phyloP scores from a whole-genome alignment of 331 rosid genomes.

The Arachis monticola region DNA sequence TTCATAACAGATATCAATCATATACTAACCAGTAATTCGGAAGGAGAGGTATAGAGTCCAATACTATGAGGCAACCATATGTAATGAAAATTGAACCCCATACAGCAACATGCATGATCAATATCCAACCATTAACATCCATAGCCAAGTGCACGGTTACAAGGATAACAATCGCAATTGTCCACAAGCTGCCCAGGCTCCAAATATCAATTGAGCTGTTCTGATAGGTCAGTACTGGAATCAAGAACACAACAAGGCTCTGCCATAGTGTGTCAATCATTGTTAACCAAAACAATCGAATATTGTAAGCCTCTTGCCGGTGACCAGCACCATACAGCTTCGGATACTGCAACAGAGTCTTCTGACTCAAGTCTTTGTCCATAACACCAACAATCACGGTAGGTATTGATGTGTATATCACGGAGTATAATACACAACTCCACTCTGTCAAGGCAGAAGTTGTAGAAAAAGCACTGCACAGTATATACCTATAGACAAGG shows the following conservation, averaged over 20 bases:
- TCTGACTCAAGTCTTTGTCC: conserved; percentile 70
- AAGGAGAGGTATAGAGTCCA: conserved; percentile 84
- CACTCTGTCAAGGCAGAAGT: conserved; percentile 83
- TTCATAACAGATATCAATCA: neutral
- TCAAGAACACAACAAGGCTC: conserved; percentile 70
- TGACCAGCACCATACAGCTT: conserved; percentile 76
- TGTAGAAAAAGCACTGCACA: conserved; percentile 67
- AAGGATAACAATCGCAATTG: conserved; percentile 72
- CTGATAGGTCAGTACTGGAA: conserved; percentile 63
- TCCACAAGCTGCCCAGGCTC: conserved; percentile 87
- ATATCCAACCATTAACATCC: conserved; percentile 70
- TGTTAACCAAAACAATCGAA: conserved; percentile 68
- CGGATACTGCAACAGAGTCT: conserved; percentile 60
- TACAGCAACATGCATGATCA: conserved; percentile 63
- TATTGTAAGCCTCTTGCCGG: conserved; percentile 70
- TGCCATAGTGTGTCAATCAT: conserved; percentile 84
- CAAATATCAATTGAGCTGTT: conserved; percentile 73
- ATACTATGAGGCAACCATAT: conserved; percentile 64
- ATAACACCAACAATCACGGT: conserved; percentile 73
- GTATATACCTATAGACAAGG: conserved; percentile 58
- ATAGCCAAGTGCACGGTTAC: conserved; percentile 82
- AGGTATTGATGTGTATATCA: conserved; percentile 75
- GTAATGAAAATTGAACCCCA: conserved; percentile 81
- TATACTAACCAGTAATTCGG: conserved; percentile 89
- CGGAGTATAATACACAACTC: conserved; percentile 83